These are phyloP conservation scores for Chondrus crispus DNA, from an alignment of 23 red algal genomes.

Conservation along the genomic window DNA sequence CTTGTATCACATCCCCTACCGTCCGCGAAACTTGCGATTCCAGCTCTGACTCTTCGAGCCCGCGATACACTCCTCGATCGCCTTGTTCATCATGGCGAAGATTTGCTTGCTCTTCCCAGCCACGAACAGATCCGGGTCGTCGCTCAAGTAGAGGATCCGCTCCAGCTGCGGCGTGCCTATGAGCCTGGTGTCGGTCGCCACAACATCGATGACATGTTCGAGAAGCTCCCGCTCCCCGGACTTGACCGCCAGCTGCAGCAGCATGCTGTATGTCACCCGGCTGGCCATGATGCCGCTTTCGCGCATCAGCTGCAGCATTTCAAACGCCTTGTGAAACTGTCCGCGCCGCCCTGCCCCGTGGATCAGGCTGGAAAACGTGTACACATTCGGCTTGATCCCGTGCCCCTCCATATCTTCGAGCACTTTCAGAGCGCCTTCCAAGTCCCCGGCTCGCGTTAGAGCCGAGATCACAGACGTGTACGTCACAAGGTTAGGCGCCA, in stretches of 20 bases:
- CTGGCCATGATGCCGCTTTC: slow-evolving; percentile 32
- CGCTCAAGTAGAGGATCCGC: not conserved
- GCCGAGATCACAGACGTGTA: slow-evolving; percentile 59
- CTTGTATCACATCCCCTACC: too few species aligned
- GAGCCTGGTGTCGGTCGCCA: not conserved
- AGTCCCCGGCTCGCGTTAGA: slow-evolving; percentile 17
- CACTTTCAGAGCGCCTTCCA: slow-evolving; percentile 32
- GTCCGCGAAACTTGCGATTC: too few species aligned
- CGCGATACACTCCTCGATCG: too few species aligned
- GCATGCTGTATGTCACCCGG: slow-evolving; percentile 35
- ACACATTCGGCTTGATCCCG: slow-evolving; percentile 67
- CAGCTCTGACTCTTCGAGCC: too few species aligned
- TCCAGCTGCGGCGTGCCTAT: not conserved
- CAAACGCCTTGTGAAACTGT: slow-evolving; percentile 30
- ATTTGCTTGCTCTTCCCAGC: not conserved
- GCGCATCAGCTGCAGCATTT: slow-evolving; percentile 43
- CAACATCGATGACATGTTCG: not conserved
- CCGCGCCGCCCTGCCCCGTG: slow-evolving; percentile 34
- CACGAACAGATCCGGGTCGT: not conserved
- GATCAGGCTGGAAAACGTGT: slow-evolving; percentile 71
- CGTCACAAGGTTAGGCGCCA: slow-evolving; percentile 68
- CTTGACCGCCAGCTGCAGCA: slow-evolving; percentile 38
- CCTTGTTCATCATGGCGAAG: not conserved
- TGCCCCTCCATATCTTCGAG: slow-evolving; percentile 20
- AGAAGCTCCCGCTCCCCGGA: not conserved